phyloP scores from a whole-genome alignment of 176 grass and related monocot species.

The Olyra latifolia region DNA sequence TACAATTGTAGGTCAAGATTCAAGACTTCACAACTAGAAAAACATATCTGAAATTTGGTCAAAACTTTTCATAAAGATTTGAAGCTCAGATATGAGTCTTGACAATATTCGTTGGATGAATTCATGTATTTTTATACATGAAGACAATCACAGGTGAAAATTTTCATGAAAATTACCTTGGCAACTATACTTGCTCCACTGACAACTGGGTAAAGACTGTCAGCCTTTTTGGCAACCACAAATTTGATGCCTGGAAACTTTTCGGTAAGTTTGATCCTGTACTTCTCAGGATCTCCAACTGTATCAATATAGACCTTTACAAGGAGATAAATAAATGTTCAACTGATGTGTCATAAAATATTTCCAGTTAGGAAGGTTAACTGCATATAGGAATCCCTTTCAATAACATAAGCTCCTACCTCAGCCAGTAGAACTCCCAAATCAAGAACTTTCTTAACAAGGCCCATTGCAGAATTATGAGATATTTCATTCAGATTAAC shows the following conservation, averaged over 20 bases:
- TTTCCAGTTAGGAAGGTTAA: not conserved
- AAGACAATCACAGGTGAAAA: not conserved
- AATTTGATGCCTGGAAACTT: slow-evolving; percentile 88
- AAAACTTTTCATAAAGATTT: slow-evolving; percentile 4
- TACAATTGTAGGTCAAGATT: slow-evolving; percentile 32
- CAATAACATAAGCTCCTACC: slow-evolving; percentile 48
- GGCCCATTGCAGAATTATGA: slow-evolving; percentile 91
- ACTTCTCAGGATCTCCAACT: slow-evolving; percentile 92
- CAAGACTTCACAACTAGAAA: not conserved
- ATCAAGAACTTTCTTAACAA: slow-evolving; percentile 67
- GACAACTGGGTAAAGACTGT: slow-evolving; percentile 94
- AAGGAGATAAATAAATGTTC: slow-evolving; percentile 12
- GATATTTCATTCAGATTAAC: slow-evolving; percentile 97
- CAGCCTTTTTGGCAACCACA: slow-evolving; percentile 94
- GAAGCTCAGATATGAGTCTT: not conserved
- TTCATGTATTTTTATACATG: not conserved
- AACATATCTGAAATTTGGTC: not conserved
- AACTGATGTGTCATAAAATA: not conserved
- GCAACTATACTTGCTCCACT: slow-evolving; percentile 97
- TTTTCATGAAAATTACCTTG: slow-evolving; percentile 56
- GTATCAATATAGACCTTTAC: slow-evolving; percentile 90
- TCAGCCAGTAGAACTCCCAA: slow-evolving; percentile 75
- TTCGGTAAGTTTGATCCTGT: slow-evolving; percentile 75
- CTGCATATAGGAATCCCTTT: not conserved
- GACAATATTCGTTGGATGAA: not conserved